phyloP scores from a whole-genome alignment of 2,329 filamentous ascomycete genomes.

The Moelleriella libera region DNA sequence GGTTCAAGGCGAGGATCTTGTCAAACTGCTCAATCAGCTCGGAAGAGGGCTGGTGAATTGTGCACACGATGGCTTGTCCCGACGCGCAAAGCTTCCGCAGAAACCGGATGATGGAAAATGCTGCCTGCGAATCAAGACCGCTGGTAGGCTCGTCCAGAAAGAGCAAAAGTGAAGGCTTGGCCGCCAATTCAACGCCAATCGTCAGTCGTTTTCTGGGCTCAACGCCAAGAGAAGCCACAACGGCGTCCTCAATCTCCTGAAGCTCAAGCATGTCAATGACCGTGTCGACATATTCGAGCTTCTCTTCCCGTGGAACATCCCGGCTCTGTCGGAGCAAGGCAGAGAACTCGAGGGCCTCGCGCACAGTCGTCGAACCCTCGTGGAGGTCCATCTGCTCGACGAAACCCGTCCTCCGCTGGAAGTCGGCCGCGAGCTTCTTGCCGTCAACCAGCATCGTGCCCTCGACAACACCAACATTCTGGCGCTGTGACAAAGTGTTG shows the following conservation, averaged over 20 bases:
- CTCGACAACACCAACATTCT: constrained; percentile 29
- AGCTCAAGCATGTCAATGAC: constrained; percentile 53
- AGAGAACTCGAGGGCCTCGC: constrained; percentile 51
- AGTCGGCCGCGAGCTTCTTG: constrained; percentile 50
- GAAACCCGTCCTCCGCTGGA: constrained; percentile 65
- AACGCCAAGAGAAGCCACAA: constrained; percentile 41
- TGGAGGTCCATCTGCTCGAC: constrained; percentile 50
- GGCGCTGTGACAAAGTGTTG: constrained; percentile 4
- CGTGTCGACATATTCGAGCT: constrained; percentile 50
- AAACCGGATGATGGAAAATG: constrained; percentile 44
- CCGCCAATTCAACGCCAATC: constrained; percentile 37
- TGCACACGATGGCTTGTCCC: constrained; percentile 44
- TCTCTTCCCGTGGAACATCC: constrained; percentile 41
- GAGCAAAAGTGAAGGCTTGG: constrained; percentile 41
- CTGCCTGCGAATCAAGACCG: constrained; percentile 39
- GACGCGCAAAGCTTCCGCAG: constrained; percentile 41
- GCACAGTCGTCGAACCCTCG: constrained; percentile 47
- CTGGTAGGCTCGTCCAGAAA: constrained; percentile 48
- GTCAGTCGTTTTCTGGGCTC: constrained; percentile 41
- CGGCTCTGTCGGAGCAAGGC: constrained; percentile 46
- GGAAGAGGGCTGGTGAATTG: constrained; percentile 42
- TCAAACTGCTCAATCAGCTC: constrained; percentile 41
- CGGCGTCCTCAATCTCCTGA: constrained; percentile 45
- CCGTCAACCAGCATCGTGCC: constrained; percentile 66
- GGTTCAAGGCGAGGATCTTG: constrained; percentile 34